A percentile compares a stretch with the other conserved stretches of the same genome.
Conservation (phyloP, 257 asterid genomes). For the Solanum megistacrolobum region DNA sequence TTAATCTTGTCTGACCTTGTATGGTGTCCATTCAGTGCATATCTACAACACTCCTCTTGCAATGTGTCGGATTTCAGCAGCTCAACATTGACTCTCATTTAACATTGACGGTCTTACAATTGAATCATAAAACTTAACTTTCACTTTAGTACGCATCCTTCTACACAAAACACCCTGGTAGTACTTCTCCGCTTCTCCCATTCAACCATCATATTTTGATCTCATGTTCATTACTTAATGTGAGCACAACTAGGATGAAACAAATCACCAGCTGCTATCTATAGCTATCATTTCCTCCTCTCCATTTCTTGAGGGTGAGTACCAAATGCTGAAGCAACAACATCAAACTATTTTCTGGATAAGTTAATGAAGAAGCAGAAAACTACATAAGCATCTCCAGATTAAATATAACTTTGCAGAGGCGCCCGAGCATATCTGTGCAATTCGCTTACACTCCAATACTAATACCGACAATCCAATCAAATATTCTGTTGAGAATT, state of each 20-base stretch:
- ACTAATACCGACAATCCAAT: neutral
- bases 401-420: neutral
- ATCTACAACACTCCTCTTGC: neutral
- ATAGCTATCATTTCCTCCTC: neutral
- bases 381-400: neutral
- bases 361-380: neutral
- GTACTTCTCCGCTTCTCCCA: neutral
- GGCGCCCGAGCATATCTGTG: neutral
- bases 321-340: neutral
- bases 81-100: neutral
- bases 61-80: neutral
- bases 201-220: neutral
- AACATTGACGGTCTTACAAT: neutral
- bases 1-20: neutral
- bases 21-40: neutral
- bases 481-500: neutral
- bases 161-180: neutral
- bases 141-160: neutral
- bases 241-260: neutral
- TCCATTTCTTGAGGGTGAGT: neutral
- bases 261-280: neutral
- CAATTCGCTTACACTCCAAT: neutral
- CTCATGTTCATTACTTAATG: neutral
- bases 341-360: neutral
- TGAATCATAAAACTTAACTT: neutral